Conservation (phyloP, 169 alveolate genomes). For the Cystoisospora suis region DNA sequence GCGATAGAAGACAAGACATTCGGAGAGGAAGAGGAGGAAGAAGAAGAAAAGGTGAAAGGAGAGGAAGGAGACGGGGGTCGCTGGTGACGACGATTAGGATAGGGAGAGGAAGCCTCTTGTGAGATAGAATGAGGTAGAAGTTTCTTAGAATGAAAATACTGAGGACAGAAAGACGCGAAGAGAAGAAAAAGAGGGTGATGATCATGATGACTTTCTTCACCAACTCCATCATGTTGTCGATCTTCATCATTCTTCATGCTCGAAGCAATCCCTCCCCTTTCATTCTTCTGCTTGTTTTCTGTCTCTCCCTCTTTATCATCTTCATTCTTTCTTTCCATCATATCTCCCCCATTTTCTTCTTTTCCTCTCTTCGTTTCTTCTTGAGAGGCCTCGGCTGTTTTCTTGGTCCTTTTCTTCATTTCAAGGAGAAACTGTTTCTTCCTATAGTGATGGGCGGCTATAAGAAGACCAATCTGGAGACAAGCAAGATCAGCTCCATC, state of each 20-base stretch:
- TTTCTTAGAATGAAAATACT: background rate
- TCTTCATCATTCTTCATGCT: background rate
- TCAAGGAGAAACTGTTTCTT: background rate
- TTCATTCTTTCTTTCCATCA: background rate
- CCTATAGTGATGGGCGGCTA: background rate
- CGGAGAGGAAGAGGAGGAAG: too few species aligned
- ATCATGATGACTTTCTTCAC: background rate
- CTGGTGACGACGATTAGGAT: background rate
- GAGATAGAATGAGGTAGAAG: background rate
- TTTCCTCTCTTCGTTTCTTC: background rate
- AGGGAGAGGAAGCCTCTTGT: background rate
- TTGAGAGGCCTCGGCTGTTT: background rate
- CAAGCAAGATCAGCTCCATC: slow-evolving; percentile 1
- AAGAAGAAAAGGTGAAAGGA: background rate
- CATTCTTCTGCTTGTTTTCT: background rate
- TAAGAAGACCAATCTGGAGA: background rate
- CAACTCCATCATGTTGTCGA: background rate
- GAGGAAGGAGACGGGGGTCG: background rate
- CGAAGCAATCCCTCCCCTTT: background rate
- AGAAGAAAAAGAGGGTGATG: background rate
- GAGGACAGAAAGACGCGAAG: slow-evolving; percentile 8
- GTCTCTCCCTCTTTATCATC: too few species aligned
- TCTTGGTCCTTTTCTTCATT: background rate
- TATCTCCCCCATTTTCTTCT: background rate
- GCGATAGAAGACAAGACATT: too few species aligned